These are phyloP conservation scores for Noccaea caerulescens DNA, from an alignment of 345 rosid species.

Conservation along the genomic window DNA sequence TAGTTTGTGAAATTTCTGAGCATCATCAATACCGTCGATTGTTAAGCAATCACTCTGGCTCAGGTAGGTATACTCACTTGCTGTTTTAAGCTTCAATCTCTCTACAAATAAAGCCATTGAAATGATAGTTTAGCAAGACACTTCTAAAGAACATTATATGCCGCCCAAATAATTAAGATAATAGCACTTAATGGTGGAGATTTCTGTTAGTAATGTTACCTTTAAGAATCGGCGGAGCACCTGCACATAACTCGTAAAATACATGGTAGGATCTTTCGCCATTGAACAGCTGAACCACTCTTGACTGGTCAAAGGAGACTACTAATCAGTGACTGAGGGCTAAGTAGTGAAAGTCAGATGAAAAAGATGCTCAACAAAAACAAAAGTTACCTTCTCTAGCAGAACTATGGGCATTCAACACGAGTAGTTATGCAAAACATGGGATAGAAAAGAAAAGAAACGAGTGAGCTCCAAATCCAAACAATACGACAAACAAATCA, in stretches of 20 bases:
- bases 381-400: slow-evolving; percentile 83
- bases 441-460: slow-evolving; percentile 31
- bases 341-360: slow-evolving; percentile 26
- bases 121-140: slow-evolving; percentile 7
- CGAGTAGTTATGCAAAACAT: slow-evolving; percentile 31
- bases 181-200: background rate
- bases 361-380: slow-evolving; percentile 31
- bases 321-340: slow-evolving; percentile 45
- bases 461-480: slow-evolving; percentile 25
- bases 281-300: slow-evolving; percentile 84
- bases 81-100: slow-evolving; percentile 72
- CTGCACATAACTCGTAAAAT: slow-evolving; percentile 93
- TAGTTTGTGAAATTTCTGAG: slow-evolving; percentile 65
- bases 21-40: slow-evolving; percentile 78
- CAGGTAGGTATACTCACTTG: slow-evolving; percentile 82
- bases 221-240: slow-evolving; percentile 82
- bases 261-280: slow-evolving; percentile 95
- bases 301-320: slow-evolving; percentile 67
- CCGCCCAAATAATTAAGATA: slow-evolving; percentile 3
- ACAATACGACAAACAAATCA: slow-evolving; percentile 28
- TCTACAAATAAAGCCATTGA: slow-evolving; percentile 54
- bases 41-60: slow-evolving; percentile 83
- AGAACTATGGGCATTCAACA: slow-evolving; percentile 57
- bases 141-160: background rate
- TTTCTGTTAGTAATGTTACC: slow-evolving; percentile 52